phyloP scores from a whole-genome alignment of 306 rosid species.

The Cicer judaicum region DNA sequence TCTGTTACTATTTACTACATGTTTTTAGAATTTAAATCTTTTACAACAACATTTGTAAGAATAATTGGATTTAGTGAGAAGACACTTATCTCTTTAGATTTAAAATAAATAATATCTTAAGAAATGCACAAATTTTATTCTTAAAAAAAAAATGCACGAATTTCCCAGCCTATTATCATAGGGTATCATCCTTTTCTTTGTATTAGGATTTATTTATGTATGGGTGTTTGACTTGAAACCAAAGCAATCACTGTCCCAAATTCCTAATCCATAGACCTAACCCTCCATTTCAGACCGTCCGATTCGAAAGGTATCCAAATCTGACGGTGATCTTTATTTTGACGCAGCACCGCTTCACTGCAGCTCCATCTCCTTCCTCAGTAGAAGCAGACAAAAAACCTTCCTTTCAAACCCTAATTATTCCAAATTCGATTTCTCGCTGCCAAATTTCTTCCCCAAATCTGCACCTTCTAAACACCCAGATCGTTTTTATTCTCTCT shows the following conservation, averaged over 20 bases:
- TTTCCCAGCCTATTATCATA: neutral
- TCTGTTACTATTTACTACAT: too few species aligned
- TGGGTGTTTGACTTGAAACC: constrained; percentile 42
- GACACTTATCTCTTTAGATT: too few species aligned
- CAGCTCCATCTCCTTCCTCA: constrained; percentile 51
- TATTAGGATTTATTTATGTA: neutral
- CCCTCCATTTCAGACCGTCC: constrained; percentile 17
- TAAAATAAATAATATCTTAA: too few species aligned
- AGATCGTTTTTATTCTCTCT: constrained; percentile 30
- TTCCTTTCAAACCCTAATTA: constrained; percentile 41
- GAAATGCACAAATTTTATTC: too few species aligned
- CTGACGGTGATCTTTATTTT: constrained; percentile 30
- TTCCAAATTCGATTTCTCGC: constrained; percentile 36
- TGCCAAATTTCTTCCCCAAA: constrained; percentile 13
- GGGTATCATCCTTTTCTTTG: neutral
- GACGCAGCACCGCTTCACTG: constrained; percentile 35
- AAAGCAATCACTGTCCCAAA: constrained; percentile 33
- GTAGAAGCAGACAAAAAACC: constrained; percentile 44
- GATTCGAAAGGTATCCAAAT: constrained; percentile 42
- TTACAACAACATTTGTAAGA: too few species aligned
- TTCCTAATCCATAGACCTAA: neutral
- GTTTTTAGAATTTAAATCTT: too few species aligned
- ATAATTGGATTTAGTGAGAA: too few species aligned
- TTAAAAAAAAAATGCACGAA: too few species aligned
- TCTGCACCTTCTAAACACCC: constrained; percentile 24